These are phyloP conservation scores for Phyllosticta capitalensis DNA, from an alignment of 2,329 filamentous ascomycete genomes.

Conservation along the genomic window DNA sequence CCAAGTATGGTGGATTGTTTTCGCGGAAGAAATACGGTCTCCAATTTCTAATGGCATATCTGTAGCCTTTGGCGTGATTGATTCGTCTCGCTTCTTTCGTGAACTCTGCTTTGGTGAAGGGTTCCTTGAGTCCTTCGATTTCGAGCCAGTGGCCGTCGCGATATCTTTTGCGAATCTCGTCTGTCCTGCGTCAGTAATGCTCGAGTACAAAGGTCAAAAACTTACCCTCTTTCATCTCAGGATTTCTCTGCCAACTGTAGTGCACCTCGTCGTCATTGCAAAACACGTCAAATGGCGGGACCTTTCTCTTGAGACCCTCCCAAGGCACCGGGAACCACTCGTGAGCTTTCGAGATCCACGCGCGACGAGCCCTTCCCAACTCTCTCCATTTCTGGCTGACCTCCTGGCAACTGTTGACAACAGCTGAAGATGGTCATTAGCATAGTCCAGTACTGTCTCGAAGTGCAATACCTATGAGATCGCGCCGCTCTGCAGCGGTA, in stretches of 20 bases:
- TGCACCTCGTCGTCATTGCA: constrained; percentile 1
- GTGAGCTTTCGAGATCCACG: neutral
- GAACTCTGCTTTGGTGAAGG: neutral
- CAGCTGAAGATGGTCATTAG: neutral
- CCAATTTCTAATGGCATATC: neutral
- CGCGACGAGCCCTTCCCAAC: neutral
- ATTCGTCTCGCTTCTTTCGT: neutral
- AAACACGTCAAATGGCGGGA: neutral
- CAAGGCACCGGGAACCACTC: neutral
- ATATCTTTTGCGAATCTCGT: neutral
- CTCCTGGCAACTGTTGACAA: neutral
- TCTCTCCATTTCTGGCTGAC: neutral
- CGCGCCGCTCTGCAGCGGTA: neutral
- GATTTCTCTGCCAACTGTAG: neutral
- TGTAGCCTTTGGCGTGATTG: neutral
- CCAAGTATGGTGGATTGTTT: neutral
- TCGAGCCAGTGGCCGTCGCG: neutral
- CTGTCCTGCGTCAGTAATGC: neutral
- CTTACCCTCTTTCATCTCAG: neutral
- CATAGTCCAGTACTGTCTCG: neutral
- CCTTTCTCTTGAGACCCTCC: neutral
- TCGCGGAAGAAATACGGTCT: neutral
- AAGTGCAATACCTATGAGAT: neutral
- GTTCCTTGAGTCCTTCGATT: neutral
- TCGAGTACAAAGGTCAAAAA: too few species aligned